Conservation (phyloP, 2,329 filamentous ascomycete genomes). For the Paraphoma chrysanthemicola region DNA sequence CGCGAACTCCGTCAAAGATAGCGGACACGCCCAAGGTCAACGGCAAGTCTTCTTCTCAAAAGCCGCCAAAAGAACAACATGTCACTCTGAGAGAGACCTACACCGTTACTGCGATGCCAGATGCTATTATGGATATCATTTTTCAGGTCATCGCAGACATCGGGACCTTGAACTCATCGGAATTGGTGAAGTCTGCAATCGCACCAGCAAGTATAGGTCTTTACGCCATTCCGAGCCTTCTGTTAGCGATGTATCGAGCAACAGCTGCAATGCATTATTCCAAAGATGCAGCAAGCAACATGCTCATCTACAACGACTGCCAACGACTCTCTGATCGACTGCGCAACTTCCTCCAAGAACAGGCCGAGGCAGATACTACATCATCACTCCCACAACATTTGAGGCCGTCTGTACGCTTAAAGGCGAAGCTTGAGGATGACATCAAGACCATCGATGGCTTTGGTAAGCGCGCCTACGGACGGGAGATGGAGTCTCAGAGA, state of each 20-base stretch:
- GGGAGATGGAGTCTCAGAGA: constrained; percentile 70
- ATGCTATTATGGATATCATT: constrained; percentile 75
- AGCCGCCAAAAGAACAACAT: constrained; percentile 58
- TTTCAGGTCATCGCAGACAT: constrained; percentile 57
- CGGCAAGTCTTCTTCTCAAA: constrained; percentile 35
- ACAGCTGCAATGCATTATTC: constrained; percentile 78
- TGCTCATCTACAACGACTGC: constrained; percentile 72
- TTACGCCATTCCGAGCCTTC: constrained; percentile 74
- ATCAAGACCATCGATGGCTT: constrained; percentile 64
- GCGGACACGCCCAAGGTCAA: constrained; percentile 39
- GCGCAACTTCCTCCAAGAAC: constrained; percentile 55
- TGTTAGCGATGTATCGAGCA: constrained; percentile 80
- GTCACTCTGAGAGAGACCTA: constrained; percentile 85
- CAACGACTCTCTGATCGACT: constrained; percentile 64
- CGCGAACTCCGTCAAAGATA: constrained; percentile 23
- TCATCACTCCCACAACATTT: constrained; percentile 39
- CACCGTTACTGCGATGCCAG: constrained; percentile 85
- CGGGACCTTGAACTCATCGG: constrained; percentile 62
- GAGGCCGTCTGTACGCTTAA: constrained; percentile 49
- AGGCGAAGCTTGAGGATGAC: constrained; percentile 60
- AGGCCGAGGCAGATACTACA: constrained; percentile 44
- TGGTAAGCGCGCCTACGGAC: constrained; percentile 66
- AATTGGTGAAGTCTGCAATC: constrained; percentile 60
- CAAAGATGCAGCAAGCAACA: constrained; percentile 63
- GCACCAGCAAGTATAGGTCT: constrained; percentile 72